Evolutionary conservation across 1,284 basidiomycete genomes (phyloP).

Genomic region (Boletus semigastroideus): DNA sequence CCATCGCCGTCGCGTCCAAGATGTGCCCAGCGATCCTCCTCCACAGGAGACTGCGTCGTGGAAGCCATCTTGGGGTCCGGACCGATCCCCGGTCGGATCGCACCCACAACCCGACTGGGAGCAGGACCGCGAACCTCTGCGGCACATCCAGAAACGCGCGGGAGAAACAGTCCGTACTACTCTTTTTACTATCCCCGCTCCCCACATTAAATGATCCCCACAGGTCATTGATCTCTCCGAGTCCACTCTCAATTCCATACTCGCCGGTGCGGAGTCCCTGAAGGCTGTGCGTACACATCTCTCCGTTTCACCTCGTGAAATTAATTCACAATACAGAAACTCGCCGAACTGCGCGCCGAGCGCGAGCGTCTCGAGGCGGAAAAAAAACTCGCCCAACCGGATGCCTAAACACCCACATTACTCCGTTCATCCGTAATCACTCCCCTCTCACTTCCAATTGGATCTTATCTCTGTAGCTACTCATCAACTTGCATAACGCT

Average conservation of each 20-base stretch:
- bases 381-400: conserved; percentile 29
- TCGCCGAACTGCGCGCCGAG: conserved; percentile 56
- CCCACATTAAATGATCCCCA: not conserved
- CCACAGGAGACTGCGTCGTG: conserved; percentile 6
- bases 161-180: conserved; percentile 50
- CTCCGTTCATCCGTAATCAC: conserved; percentile 18
- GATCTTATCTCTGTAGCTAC: conserved; percentile 30
- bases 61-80: conserved; percentile 4
- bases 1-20: conserved; percentile 15
- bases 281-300: conserved; percentile 50
- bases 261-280: conserved; percentile 54
- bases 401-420: conserved; percentile 27
- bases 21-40: not conserved
- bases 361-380: conserved; percentile 49
- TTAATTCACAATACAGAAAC: conserved; percentile 46
- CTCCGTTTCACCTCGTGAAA: not conserved
- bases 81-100: conserved; percentile 23
- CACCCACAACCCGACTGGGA: conserved; percentile 39
- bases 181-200: not conserved
- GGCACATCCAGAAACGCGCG: conserved; percentile 50
- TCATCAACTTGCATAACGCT: not conserved
- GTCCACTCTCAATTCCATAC: conserved; percentile 61
- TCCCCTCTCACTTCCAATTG: conserved; percentile 29
- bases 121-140: conserved; percentile 43
- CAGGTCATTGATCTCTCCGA: conserved; percentile 69